These are phyloP conservation scores for Celoporthe dispersa DNA, from an alignment of 2,329 filamentous ascomycete species.

Conservation along the genomic window DNA sequence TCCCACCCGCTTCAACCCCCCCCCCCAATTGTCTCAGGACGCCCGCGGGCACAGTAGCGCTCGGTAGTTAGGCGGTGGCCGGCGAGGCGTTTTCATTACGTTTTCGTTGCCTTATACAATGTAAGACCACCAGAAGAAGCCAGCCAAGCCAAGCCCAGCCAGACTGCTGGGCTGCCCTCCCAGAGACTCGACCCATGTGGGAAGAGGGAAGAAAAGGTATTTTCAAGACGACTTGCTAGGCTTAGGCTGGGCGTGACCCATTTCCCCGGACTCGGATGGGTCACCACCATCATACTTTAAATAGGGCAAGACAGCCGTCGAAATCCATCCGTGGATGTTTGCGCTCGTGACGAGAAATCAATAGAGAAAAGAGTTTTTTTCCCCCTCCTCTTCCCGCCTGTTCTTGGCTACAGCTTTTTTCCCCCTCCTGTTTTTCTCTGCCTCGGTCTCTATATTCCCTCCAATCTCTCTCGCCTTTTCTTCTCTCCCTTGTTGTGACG, in stretches of 20 bases:
- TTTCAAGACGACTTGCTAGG: background rate
- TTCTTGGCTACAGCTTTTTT: background rate
- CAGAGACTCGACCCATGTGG: slow-evolving; percentile 1
- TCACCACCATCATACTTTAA: background rate
- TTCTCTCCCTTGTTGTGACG: background rate
- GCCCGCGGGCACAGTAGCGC: background rate
- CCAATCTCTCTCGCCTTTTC: no score
- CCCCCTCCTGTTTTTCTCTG: background rate
- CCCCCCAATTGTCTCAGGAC: background rate
- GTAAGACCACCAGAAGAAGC: slow-evolving; percentile 8
- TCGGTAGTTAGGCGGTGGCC: background rate
- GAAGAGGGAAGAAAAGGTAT: background rate
- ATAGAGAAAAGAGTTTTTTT: background rate
- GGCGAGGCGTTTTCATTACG: slow-evolving; percentile 32
- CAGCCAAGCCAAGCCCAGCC: slow-evolving; percentile 14
- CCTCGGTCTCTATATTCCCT: background rate
- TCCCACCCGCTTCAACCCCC: background rate
- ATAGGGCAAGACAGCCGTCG: background rate
- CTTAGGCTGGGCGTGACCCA: background rate
- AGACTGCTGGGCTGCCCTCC: slow-evolving; percentile 13
- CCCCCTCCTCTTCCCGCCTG: background rate
- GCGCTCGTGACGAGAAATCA: background rate
- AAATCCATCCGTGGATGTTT: background rate
- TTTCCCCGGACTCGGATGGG: slow-evolving; percentile 22
- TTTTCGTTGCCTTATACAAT: slow-evolving; percentile 32